Conservation (phyloP, 306 rosid genomes). For the Fragaria iinumae region DNA sequence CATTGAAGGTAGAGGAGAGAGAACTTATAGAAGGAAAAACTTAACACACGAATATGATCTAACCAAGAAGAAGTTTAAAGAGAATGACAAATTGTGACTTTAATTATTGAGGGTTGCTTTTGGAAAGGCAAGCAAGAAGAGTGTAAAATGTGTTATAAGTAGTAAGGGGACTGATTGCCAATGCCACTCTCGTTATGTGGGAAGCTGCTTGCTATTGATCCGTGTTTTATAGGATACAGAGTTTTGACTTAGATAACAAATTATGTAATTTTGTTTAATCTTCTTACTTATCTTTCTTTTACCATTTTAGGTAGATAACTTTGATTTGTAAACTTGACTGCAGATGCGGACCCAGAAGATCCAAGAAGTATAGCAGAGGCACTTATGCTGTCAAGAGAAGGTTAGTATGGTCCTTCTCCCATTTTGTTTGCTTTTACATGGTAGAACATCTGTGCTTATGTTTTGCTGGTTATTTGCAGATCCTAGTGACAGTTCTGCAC, state of each 20-base stretch:
- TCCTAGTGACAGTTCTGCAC: conserved; percentile 46
- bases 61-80: background rate
- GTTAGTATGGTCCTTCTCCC: conserved; percentile 41
- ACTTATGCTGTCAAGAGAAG: conserved; percentile 65
- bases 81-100: background rate
- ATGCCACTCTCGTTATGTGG: background rate
- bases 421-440: background rate
- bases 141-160: background rate
- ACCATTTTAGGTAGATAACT: conserved; percentile 29
- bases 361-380: conserved; percentile 70
- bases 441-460: conserved; percentile 25
- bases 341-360: conserved; percentile 78
- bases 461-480: conserved; percentile 40
- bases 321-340: conserved; percentile 38
- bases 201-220: background rate
- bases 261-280: background rate
- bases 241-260: background rate
- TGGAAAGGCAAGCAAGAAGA: background rate
- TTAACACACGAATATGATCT: background rate
- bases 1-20: background rate
- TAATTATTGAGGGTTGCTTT: background rate
- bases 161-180: background rate
- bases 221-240: too few species aligned
- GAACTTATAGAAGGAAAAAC: background rate
- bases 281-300: background rate